These are phyloP conservation scores for Sutorius eximius DNA, from an alignment of 1,284 basidiomycete species.

Conservation along the genomic window DNA sequence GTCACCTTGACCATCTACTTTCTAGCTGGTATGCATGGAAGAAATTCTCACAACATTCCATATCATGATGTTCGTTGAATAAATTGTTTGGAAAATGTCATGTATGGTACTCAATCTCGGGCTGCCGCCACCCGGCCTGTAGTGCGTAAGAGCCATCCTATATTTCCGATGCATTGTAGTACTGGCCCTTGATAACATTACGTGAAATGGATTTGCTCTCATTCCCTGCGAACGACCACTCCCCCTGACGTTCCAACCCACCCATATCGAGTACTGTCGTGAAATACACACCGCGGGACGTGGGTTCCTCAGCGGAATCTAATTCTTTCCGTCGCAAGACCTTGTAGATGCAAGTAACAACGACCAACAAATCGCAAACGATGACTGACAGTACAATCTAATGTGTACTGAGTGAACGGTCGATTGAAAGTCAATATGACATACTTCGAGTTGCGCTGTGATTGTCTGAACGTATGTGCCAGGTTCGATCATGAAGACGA, in stretches of 20 bases:
- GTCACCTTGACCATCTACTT: not conserved
- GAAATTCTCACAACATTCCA: not conserved
- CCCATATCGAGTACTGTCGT: constrained; percentile 6
- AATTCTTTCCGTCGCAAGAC: not conserved
- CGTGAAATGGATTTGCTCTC: not conserved
- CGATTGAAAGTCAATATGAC: not conserved
- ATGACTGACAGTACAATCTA: constrained; percentile 12
- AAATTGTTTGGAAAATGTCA: not conserved
- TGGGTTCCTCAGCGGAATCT: not conserved
- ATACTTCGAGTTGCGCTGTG: not conserved
- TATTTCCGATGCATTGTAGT: not conserved
- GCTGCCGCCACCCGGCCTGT: not conserved
- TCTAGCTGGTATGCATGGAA: not conserved
- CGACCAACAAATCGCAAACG: constrained; percentile 6
- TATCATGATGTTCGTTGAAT: not conserved
- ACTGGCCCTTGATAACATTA: not conserved
- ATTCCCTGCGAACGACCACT: not conserved
- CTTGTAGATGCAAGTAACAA: constrained; percentile 14
- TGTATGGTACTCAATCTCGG: not conserved
- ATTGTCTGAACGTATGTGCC: not conserved
- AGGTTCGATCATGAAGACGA: not conserved
- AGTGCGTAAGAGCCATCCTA: too few relatives aligned
- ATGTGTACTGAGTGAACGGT: not conserved
- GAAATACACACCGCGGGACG: constrained; percentile 2
- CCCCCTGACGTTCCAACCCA: not conserved